These are phyloP conservation scores for Hevea brasiliensis DNA, from an alignment of 345 rosid genomes.

Conservation along the genomic window DNA sequence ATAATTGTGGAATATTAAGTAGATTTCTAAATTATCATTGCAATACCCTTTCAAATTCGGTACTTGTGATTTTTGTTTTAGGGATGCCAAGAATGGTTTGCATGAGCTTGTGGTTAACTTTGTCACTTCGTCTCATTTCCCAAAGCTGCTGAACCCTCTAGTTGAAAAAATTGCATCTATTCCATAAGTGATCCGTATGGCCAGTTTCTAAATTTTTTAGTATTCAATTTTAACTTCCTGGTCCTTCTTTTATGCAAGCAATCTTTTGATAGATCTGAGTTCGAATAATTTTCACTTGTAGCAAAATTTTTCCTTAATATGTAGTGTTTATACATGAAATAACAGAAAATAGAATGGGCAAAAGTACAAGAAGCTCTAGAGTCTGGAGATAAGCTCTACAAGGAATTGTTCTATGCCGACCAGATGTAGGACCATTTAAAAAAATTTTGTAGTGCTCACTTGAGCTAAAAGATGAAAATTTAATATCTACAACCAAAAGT, in stretches of 20 bases:
- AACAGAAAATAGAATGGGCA: too few relatives aligned
- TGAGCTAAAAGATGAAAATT: too few relatives aligned
- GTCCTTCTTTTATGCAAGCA: background rate
- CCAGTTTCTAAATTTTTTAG: constrained; percentile 7
- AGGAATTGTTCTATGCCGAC: too few relatives aligned
- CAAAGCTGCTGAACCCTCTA: constrained; percentile 81
- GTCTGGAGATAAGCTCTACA: too few relatives aligned
- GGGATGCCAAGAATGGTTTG: constrained; percentile 60
- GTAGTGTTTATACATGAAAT: too few relatives aligned
- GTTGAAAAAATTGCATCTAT: constrained; percentile 68
- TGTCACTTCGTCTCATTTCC: constrained; percentile 80
- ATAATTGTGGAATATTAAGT: background rate
- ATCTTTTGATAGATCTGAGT: background rate
- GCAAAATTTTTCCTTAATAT: too few relatives aligned
- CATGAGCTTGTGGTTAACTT: constrained; percentile 90
- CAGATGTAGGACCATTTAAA: too few relatives aligned
- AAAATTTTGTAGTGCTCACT: too few relatives aligned
- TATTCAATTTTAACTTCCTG: background rate
- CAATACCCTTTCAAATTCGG: constrained; percentile 2
- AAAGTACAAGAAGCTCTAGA: too few relatives aligned
- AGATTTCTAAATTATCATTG: background rate
- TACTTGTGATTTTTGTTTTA: constrained; percentile 36
- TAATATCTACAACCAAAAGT: too few relatives aligned
- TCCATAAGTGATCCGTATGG: constrained; percentile 76
- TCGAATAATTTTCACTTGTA: background rate